Evolutionary conservation across 2,329 filamentous ascomycete genomes (phyloP), one percentile per base, ranked within the genome.

Genomic region (Davidsoniella neocaledoniae): DNA sequence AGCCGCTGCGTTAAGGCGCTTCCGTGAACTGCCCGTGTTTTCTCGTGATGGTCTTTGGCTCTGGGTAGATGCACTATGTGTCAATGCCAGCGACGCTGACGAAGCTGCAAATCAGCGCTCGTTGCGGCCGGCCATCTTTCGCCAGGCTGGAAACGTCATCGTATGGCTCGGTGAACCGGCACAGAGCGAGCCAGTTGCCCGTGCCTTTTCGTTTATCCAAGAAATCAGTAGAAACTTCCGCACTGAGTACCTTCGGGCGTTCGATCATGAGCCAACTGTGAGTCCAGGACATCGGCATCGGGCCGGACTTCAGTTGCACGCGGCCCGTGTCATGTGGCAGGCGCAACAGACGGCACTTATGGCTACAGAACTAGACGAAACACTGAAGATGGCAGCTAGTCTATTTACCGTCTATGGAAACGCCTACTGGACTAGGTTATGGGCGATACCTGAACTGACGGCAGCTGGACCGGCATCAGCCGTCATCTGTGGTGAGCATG

Each of bases 21-120:
- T 53, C 48, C 43, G 51, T n/a, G 51, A 53, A 41, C 38, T 53
- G 5, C 26, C 42, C 6, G 41, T 53, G 7, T 53, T 53, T 37
- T 9, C 29, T 12, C 41, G 55, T 5, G 23, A 54, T 2, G 46
- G 54, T 14, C 51, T 59, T 52, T 53, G 54, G 38, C 49, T 58
- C n/a, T 60, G 51, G 56, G 41, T 56, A n/a, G 56, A 57, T 36
- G 37, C 50, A 3, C 36, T 57, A 8, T 57, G 56, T 51, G 53
- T 57, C 38, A 53, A 57, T 47, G 53, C 54, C 40, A 21, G 25
- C 3, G 52, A 56, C 21, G 14, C 51, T 12, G 37, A 25, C 10
- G 56, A 57, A 29, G 49, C 53, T 37, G 48, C 48, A 2, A 19
- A 19, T 4, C 55, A 56, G 46, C 37, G 54, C 6, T 43, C 37